These are phyloP conservation scores for Apiospora malaysiana DNA, from an alignment of 2,329 filamentous ascomycete genomes.

Conservation along the genomic window DNA sequence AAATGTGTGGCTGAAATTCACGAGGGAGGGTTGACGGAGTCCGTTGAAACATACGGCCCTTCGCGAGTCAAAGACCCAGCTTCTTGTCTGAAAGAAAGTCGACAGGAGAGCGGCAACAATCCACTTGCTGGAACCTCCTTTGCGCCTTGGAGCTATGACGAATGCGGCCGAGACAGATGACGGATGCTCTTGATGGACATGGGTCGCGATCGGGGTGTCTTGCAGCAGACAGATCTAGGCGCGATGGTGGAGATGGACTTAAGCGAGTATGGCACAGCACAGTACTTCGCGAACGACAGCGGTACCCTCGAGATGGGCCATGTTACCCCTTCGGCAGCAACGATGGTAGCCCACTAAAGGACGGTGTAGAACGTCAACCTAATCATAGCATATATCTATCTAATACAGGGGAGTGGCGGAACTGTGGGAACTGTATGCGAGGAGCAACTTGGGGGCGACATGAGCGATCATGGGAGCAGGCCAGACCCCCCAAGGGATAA, in stretches of 20 bases:
- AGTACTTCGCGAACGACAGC: background rate
- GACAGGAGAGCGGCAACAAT: background rate
- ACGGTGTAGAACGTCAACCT: background rate
- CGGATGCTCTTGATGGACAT: background rate
- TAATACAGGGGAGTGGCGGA: background rate
- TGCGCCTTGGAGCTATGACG: background rate
- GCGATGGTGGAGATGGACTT: background rate
- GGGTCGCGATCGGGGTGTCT: conserved; percentile 2
- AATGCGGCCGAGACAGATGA: conserved; percentile 1
- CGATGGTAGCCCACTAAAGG: background rate
- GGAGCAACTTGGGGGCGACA: background rate
- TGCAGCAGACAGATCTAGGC: background rate
- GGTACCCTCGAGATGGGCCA: background rate
- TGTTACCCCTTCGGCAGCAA: background rate
- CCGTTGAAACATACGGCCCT: background rate
- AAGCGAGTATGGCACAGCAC: background rate
- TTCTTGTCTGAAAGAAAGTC: background rate
- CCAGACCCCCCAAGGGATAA: background rate
- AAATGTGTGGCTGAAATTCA: background rate
- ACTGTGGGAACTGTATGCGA: conserved; percentile 3
- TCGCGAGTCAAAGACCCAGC: background rate
- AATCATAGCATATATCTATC: background rate
- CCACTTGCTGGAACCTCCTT: background rate
- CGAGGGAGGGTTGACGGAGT: background rate
- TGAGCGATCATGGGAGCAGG: background rate